A percentile compares a stretch with the other conserved stretches of the same genome.
Conservation (phyloP, 2,329 filamentous ascomycete species). For the Colletotrichum tabaci region DNA sequence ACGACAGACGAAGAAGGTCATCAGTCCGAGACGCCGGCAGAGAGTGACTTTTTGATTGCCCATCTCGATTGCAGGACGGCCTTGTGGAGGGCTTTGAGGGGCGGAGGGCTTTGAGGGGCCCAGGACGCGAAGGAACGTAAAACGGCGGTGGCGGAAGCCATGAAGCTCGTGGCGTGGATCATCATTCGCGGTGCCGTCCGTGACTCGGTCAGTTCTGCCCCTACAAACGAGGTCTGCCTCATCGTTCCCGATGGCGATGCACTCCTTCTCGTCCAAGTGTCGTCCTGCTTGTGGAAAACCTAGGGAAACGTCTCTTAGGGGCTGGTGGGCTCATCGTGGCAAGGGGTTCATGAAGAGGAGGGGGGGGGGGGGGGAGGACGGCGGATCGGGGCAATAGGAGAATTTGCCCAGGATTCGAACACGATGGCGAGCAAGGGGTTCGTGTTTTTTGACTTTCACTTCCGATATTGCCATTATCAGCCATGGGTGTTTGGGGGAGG, state of each 20-base stretch:
- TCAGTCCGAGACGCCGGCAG: conserved; percentile 41
- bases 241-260: background rate
- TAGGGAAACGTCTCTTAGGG: conserved; percentile 9
- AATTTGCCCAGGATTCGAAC: background rate
- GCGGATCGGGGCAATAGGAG: background rate
- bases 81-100: conserved; percentile 7
- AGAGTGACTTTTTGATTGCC: conserved; percentile 33
- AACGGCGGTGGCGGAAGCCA: conserved; percentile 19
- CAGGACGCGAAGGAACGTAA: background rate
- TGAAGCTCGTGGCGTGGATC: conserved; percentile 24
- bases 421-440: conserved; percentile 18
- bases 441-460: conserved; percentile 7
- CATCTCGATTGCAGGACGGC: conserved; percentile 35
- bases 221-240: background rate
- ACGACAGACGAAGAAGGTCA: conserved; percentile 12
- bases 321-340: background rate
- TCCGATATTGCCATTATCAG: background rate
- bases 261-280: background rate
- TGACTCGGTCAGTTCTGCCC: too few relatives aligned
- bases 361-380: too few relatives aligned
- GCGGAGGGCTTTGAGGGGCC: too few relatives aligned
- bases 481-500: conserved; percentile 3
- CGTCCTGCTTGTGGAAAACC: conserved; percentile 12
- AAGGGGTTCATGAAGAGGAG: background rate
- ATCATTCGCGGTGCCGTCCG: background rate